A percentile compares a stretch with the other conserved stretches of the same genome.
These are phyloP conservation scores for Pontederia paniculata DNA, from an alignment of 176 grass and related monocot species.

Conservation along the genomic window DNA sequence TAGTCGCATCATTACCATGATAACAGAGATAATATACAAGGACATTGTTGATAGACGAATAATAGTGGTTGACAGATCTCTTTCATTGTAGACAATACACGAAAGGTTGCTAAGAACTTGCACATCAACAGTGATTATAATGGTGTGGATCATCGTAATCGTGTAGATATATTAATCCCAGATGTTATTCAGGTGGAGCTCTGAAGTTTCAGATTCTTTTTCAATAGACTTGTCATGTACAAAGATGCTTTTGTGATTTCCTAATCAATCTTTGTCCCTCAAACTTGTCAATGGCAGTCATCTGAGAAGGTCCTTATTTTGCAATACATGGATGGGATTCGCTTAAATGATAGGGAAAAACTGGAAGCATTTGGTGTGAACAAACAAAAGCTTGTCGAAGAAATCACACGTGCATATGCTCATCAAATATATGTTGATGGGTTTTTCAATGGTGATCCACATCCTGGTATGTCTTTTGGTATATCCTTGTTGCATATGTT, in stretches of 20 bases:
- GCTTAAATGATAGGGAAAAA: slow-evolving; percentile 70
- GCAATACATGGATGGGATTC: slow-evolving; percentile 96
- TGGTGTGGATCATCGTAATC: slow-evolving; percentile 24
- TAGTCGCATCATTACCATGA: no score
- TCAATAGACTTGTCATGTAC: not conserved
- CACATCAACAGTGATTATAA: slow-evolving; percentile 20
- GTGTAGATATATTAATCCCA: slow-evolving; percentile 72
- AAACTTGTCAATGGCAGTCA: slow-evolving; percentile 42
- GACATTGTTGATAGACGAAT: no score
- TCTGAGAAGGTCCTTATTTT: slow-evolving; percentile 78
- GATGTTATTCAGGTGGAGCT: slow-evolving; percentile 82
- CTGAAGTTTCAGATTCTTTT: not conserved
- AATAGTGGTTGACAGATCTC: not conserved
- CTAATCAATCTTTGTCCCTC: not conserved
- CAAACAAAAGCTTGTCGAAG: slow-evolving; percentile 90
- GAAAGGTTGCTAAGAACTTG: slow-evolving; percentile 66
- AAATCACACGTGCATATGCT: slow-evolving; percentile 94
- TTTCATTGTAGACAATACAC: slow-evolving; percentile 76
- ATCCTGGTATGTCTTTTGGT: slow-evolving; percentile 50
- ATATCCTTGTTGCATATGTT: slow-evolving; percentile 7
- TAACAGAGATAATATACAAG: no score
- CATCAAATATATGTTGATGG: slow-evolving; percentile 98
- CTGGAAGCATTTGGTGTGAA: slow-evolving; percentile 72
- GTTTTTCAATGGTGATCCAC: slow-evolving; percentile 96
- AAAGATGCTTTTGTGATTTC: not conserved